Conservation (phyloP, 148 eudicot species). For the Drosera capensis region DNA sequence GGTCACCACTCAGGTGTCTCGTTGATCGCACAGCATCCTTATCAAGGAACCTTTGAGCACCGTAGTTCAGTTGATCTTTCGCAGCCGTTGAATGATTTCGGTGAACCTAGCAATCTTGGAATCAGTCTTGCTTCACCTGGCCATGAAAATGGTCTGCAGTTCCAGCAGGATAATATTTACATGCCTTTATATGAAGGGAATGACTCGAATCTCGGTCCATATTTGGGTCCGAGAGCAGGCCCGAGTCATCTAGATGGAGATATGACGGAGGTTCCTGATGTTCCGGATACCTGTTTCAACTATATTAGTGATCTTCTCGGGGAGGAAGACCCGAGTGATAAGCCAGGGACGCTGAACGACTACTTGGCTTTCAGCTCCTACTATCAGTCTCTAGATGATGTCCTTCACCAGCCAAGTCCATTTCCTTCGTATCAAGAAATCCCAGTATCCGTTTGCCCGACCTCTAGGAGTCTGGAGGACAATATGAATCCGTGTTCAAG, state of each 20-base stretch:
- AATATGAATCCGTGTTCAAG: conserved; percentile 6
- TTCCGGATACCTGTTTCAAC: conserved; percentile 30
- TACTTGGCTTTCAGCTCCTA: conserved; percentile 22
- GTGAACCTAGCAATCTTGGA: not conserved
- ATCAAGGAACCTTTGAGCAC: not conserved
- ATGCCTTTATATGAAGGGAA: conserved; percentile 1
- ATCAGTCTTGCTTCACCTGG: conserved; percentile 4
- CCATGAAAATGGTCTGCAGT: not conserved
- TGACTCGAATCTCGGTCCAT: not conserved
- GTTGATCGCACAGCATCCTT: no score
- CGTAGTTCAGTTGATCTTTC: not conserved
- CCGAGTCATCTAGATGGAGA: conserved; percentile 1
- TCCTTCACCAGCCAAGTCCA: not conserved
- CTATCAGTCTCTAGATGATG: conserved; percentile 13
- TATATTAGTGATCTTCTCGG: conserved; percentile 24
- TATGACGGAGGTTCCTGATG: conserved; percentile 20
- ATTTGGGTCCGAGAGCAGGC: not conserved
- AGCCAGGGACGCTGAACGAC: conserved; percentile 17
- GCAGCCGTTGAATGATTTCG: not conserved
- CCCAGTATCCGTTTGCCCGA: conserved; percentile 3
- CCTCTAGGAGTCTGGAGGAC: conserved; percentile 11
- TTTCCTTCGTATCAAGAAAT: not conserved
- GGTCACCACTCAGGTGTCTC: no score
- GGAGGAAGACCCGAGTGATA: conserved; percentile 19
- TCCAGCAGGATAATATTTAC: not conserved